A percentile compares a stretch with the other conserved stretches of the same genome.
Conservation (phyloP, 768 basidiomycete genomes). For the Russula earlei region DNA sequence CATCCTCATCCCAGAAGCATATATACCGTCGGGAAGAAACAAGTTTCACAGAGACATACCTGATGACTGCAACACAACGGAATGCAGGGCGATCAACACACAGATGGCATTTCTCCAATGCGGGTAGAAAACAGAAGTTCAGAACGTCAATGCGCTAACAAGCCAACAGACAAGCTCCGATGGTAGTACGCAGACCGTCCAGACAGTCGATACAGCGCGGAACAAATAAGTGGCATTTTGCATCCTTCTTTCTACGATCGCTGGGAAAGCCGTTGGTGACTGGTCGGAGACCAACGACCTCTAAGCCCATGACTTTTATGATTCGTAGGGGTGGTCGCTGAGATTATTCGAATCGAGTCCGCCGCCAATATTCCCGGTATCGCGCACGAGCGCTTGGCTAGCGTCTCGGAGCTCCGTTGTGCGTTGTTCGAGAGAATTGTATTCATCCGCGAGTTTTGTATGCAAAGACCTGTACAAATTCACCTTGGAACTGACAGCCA, state of each 20-base stretch:
- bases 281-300: not conserved
- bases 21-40: no score
- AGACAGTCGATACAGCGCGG: no score
- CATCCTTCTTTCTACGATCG: not conserved
- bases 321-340: not conserved
- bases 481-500: conserved; percentile 35
- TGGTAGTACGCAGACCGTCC: not conserved
- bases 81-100: not conserved
- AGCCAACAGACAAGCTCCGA: not conserved
- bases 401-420: conserved; percentile 32
- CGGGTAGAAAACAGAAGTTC: not conserved
- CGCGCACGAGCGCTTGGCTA: conserved; percentile 32
- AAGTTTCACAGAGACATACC: no score
- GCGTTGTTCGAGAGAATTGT: conserved; percentile 32
- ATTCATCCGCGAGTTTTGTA: conserved; percentile 34
- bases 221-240: no score
- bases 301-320: not conserved
- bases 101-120: not conserved
- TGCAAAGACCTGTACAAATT: conserved; percentile 38
- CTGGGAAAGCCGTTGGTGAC: not conserved
- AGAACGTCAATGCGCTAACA: not conserved
- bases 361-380: conserved; percentile 33
- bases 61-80: not conserved
- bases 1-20: not conserved
- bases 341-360: not conserved